phyloP scores from a whole-genome alignment of 2,329 filamentous ascomycete genomes.

The Cucurbitaria berberidis region DNA sequence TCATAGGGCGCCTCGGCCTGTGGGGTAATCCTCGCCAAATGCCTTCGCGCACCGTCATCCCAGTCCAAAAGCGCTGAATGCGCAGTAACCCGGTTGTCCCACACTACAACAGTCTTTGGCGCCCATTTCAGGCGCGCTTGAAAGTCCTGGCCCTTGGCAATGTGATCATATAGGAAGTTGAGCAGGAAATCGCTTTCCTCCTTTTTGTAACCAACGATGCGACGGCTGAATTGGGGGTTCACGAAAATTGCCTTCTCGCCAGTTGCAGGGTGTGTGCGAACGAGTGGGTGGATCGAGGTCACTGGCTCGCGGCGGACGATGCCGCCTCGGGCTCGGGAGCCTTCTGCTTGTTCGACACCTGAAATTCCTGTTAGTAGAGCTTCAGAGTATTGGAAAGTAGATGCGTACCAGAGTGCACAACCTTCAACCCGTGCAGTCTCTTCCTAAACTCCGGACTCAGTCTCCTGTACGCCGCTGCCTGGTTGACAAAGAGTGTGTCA shows the following conservation, averaged over 20 bases:
- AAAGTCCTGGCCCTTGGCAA: slow-evolving; percentile 73
- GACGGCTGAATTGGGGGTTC: slow-evolving; percentile 83
- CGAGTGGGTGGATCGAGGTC: slow-evolving; percentile 74
- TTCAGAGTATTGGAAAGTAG: neutral
- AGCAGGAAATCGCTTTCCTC: slow-evolving; percentile 81
- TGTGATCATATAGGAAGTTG: slow-evolving; percentile 79
- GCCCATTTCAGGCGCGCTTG: slow-evolving; percentile 80
- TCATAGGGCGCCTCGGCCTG: slow-evolving; percentile 80
- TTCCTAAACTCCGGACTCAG: slow-evolving; percentile 80
- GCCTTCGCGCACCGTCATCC: slow-evolving; percentile 77
- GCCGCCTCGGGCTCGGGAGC: slow-evolving; percentile 69
- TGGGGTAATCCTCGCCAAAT: slow-evolving; percentile 81
- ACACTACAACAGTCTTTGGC: slow-evolving; percentile 79
- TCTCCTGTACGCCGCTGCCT: slow-evolving; percentile 79
- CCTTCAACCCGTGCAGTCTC: slow-evolving; percentile 79
- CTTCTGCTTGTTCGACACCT: slow-evolving; percentile 74
- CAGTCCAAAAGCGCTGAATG: slow-evolving; percentile 84
- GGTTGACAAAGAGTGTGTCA: slow-evolving; percentile 83
- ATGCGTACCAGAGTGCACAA: slow-evolving; percentile 74
- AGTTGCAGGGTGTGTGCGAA: slow-evolving; percentile 79
- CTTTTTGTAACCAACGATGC: slow-evolving; percentile 83
- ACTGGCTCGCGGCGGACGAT: slow-evolving; percentile 79
- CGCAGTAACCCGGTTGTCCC: slow-evolving; percentile 82
- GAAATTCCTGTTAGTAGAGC: slow-evolving; percentile 33
- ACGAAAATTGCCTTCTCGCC: slow-evolving; percentile 85